Conservation (phyloP, 306 rosid species). For the Carpinus fangiana region DNA sequence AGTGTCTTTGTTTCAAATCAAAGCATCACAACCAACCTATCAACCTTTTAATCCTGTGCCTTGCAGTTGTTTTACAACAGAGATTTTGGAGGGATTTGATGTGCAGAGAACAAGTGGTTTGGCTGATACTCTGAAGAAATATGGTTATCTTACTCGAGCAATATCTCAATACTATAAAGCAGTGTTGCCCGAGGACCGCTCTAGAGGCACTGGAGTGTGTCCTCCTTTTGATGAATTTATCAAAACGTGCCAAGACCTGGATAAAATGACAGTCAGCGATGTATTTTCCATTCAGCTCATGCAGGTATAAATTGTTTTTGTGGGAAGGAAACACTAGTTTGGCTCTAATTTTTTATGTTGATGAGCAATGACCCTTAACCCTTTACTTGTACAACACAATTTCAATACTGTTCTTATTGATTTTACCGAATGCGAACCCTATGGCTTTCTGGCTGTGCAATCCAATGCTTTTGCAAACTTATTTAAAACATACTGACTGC, state of each 20-base stretch:
- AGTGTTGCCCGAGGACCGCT: constrained; percentile 40
- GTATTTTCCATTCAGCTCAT: constrained; percentile 91
- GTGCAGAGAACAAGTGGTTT: constrained; percentile 89
- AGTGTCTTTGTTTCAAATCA: too few relatives aligned
- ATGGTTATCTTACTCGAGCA: constrained; percentile 82
- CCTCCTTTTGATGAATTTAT: constrained; percentile 67
- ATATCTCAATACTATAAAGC: constrained; percentile 69
- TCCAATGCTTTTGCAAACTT: neutral
- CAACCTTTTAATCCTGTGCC: constrained; percentile 14
- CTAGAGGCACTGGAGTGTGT: constrained; percentile 43
- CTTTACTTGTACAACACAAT: neutral
- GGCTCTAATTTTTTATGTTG: neutral
- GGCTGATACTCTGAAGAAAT: constrained; percentile 81
- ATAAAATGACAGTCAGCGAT: constrained; percentile 84
- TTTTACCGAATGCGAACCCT: neutral
- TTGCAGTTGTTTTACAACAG: constrained; percentile 91
- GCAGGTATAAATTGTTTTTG: constrained; percentile 60
- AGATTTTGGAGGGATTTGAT: constrained; percentile 92
- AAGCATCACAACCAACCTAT: too few relatives aligned
- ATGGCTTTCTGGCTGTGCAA: neutral
- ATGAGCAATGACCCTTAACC: neutral
- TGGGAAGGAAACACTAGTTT: neutral
- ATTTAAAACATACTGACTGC: neutral
- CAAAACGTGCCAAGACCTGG: constrained; percentile 73
- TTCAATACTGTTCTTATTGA: neutral